Evolutionary conservation across 805 yeast species (phyloP).

Genomic region (Citeromyces matritensis): DNA sequence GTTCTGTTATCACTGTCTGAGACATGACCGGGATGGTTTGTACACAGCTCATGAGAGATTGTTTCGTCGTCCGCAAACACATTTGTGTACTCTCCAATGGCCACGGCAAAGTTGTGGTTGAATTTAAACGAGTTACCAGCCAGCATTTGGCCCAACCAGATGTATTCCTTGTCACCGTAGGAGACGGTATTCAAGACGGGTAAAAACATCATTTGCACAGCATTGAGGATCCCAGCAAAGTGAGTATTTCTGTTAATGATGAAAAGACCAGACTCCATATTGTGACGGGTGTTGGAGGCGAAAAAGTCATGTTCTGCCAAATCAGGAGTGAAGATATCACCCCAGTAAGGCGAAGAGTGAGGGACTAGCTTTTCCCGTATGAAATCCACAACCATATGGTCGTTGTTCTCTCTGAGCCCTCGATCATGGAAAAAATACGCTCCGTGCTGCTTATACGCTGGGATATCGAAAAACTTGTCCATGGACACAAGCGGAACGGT

Average conservation of each 20-base stretch:
- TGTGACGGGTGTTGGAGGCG: conserved; percentile 23
- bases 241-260: conserved; percentile 30
- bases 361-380: conserved; percentile 32
- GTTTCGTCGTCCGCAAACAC: no score
- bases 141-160: conserved; percentile 54
- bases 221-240: conserved; percentile 28
- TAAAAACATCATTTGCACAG: conserved; percentile 26
- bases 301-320: conserved; percentile 25
- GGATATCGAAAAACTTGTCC: conserved; percentile 18
- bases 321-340: no score
- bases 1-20: conserved; percentile 31
- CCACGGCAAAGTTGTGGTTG: conserved; percentile 38
- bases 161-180: conserved; percentile 71
- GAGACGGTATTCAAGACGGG: conserved; percentile 29
- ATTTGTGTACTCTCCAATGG: conserved; percentile 29
- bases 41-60: conserved; percentile 28
- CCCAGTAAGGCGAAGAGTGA: no score
- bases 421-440: conserved; percentile 36
- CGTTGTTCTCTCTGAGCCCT: conserved; percentile 22
- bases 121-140: conserved; percentile 39
- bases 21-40: conserved; percentile 51
- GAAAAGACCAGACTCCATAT: conserved; percentile 34
- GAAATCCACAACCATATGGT: conserved; percentile 19
- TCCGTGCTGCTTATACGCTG: conserved; percentile 18
- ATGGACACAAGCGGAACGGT: conserved; percentile 21